phyloP scores from a whole-genome alignment of 192 early-diverging fungal species.

The Fimicolochytrium jonesii region DNA sequence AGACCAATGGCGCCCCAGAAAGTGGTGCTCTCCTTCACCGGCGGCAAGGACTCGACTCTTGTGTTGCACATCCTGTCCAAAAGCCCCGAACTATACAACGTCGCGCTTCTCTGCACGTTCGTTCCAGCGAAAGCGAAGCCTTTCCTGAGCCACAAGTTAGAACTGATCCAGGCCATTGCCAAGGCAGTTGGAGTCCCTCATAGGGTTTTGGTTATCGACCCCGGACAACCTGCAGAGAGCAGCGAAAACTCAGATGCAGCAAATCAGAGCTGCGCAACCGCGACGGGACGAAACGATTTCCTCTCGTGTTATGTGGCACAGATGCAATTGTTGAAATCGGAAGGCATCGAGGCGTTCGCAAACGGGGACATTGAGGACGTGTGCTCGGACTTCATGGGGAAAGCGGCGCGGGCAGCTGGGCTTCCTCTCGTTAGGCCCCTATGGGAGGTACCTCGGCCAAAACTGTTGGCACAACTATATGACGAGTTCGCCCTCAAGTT shows the following conservation, averaged over 20 bases:
- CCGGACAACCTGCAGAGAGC: no score
- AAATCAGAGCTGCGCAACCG: no score
- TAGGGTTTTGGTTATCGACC: constrained; percentile 1
- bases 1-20: neutral
- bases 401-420: neutral
- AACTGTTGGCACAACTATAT: neutral
- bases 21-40: constrained; percentile 2
- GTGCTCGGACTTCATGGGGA: constrained; percentile 14
- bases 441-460: constrained; percentile 9
- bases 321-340: neutral
- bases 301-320: constrained; percentile 5
- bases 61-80: constrained; percentile 6
- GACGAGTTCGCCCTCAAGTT: neutral
- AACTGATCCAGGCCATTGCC: constrained; percentile 1
- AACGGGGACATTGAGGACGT: constrained; percentile 20
- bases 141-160: constrained; percentile 11
- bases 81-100: neutral
- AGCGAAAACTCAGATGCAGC: no score
- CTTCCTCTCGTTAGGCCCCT: constrained; percentile 13
- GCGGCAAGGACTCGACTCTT: constrained; percentile 17
- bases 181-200: constrained; percentile 6
- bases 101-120: constrained; percentile 8
- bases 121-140: neutral
- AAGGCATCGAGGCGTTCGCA: constrained; percentile 9
- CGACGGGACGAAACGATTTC: no score